A percentile compares a stretch with the other conserved stretches of the same genome.
phyloP scores from a whole-genome alignment of 202 grass and related monocot species.

The Carex arenaria region DNA sequence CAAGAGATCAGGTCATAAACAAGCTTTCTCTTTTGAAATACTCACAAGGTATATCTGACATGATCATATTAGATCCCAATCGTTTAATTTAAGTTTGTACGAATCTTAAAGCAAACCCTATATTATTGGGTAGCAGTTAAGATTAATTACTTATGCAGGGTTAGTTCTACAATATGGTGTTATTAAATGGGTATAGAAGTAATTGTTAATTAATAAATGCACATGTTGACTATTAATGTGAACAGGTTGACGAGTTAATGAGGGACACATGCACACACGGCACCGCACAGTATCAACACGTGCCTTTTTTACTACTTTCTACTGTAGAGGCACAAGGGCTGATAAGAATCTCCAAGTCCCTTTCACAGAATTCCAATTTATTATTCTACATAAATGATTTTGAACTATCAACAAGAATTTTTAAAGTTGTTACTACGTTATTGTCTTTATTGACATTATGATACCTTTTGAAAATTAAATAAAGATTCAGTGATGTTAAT shows the following conservation, averaged over 20 bases:
- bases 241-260: neutral
- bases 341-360: neutral
- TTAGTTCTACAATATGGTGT: neutral
- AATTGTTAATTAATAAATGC: neutral
- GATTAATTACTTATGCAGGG: too few relatives aligned
- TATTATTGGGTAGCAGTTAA: neutral
- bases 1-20: neutral
- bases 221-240: conserved; percentile 1
- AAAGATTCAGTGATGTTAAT: neutral
- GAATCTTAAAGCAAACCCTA: too few relatives aligned
- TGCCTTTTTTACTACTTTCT: conserved; percentile 6
- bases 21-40: neutral
- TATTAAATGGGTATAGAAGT: neutral
- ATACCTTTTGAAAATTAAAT: too few relatives aligned
- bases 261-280: neutral
- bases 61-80: too few relatives aligned
- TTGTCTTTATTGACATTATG: neutral
- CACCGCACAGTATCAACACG: neutral
- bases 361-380: neutral
- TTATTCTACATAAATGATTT: neutral
- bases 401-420: neutral
- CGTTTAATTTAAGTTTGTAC: too few relatives aligned
- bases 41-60: too few relatives aligned
- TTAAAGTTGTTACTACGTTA: neutral
- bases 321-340: neutral